Conservation (phyloP, 805 yeast species). For the Phaffomyces antillensis region DNA sequence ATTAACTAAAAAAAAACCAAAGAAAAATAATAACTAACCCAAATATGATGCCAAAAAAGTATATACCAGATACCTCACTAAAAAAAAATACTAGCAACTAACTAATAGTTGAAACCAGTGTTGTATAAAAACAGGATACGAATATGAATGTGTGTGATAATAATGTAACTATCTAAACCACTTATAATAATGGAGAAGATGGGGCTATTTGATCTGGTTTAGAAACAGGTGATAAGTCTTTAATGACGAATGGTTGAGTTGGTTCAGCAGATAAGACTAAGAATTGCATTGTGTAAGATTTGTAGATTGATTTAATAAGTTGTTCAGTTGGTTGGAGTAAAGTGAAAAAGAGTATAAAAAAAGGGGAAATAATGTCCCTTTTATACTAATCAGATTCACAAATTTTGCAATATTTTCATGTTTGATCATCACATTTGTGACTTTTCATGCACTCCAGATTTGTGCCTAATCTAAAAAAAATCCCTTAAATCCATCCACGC, state of each 20-base stretch:
- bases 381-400: neutral
- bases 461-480: too few species aligned
- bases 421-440: neutral
- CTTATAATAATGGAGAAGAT: constrained; percentile 2
- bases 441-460: constrained; percentile 8
- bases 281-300: constrained; percentile 27
- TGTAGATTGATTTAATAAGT: neutral
- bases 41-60: too few species aligned
- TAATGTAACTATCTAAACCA: neutral
- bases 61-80: neutral
- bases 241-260: constrained; percentile 59
- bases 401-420: neutral
- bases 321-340: neutral
- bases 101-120: too few species aligned
- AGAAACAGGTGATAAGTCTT: constrained; percentile 49
- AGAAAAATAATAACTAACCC: too few species aligned
- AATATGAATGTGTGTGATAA: neutral
- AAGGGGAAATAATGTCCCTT: neutral
- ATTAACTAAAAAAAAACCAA: too few species aligned
- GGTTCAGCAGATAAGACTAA: constrained; percentile 49
- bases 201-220: constrained; percentile 5
- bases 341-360: neutral
- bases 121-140: too few species aligned
- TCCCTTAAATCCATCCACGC: neutral
- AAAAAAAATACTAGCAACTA: neutral